Percentiles rank a stretch among this genome's conserved stretches.
phyloP scores from a whole-genome alignment of 495 filamentous ascomycete genomes.

The Lichenothelia convexa region DNA sequence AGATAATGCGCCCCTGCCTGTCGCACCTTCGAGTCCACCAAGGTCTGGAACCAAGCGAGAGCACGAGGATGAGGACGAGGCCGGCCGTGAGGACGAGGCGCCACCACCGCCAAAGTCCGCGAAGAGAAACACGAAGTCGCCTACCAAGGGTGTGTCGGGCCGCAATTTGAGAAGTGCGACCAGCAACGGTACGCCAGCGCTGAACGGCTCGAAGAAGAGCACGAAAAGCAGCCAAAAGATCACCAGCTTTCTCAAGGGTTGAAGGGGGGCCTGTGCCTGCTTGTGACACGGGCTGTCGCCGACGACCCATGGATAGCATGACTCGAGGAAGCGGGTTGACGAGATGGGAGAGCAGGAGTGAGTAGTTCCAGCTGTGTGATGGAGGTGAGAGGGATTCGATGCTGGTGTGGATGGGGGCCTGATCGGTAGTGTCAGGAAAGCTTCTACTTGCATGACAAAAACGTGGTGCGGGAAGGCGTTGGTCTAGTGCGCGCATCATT shows the following conservation, averaged over 20 bases:
- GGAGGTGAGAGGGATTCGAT: no score
- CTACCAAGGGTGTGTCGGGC: not conserved
- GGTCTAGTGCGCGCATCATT: no score
- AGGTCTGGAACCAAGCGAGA: not conserved
- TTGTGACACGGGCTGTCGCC: no score
- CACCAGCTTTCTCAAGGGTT: constrained; percentile 13
- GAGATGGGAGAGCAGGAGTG: no score
- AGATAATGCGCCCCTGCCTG: not conserved
- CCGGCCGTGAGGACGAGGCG: not conserved
- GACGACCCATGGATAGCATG: no score
- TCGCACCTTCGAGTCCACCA: not conserved
- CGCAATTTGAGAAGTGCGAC: constrained; percentile 11
- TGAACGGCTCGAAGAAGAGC: constrained; percentile 8
- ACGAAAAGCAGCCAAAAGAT: constrained; percentile 10
- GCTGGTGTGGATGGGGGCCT: no score
- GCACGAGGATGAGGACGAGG: not conserved
- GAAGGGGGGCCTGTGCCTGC: no score
- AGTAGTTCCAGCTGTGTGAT: no score
- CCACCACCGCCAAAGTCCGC: not conserved
- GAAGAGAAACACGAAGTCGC: not conserved
- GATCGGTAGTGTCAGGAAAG: no score
- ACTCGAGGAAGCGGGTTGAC: no score
- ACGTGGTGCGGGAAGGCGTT: no score
- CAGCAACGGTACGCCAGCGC: constrained; percentile 6
- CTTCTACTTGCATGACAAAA: no score